Base-by-base conservation (phyloP, 495 filamentous ascomycete genomes). In the Trichoderma gamsii region DNA sequence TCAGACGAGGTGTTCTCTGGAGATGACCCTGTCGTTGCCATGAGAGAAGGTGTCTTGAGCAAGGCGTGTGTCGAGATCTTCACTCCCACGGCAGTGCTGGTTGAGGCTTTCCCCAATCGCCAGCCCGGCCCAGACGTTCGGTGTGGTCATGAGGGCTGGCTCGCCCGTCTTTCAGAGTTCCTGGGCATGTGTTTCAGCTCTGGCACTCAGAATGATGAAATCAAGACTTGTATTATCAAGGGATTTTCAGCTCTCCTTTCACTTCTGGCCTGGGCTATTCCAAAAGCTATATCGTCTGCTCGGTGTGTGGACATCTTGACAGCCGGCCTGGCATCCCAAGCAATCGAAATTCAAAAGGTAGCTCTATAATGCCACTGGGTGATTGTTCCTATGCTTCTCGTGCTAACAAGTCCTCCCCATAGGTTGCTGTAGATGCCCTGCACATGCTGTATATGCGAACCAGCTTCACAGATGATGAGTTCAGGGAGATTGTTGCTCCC, bases 1-100 rank as follows among this genome's bases (percentile, higher is more conserved):
- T 96, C 93, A 4, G 96, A 98, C 71, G 96, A 97, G 71, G 86
- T 98, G 38, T 97, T 97, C 78, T 91, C 89, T 70, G 86, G 89
- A 4, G 95, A 98, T 70, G 95, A 98, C 79, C 83, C 89, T 4
- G 87, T 90, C 5, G 93, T 93, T 32, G 91, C 88, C 16, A 74
- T 97, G 67, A 87, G 95, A 61, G 91, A 92, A 72, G 87, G 86
- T 43, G 87, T 91, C 27, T 83, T 99, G 66, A 96, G 92, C 74
- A 90, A 90, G 72, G 90, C 91, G 12, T 90, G 93, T 73, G 89
- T 97, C 67, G 94, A 98, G 71, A 92, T 98, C 65, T 96, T 97
- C 75, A 92, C 92, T 0, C 92, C 96, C 5, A 79, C 87, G 32
- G 77, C 79, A 7, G 87, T 96, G n/a, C 84, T 96, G 49, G 78